phyloP scores from a whole-genome alignment of 306 rosid genomes.

The Dicorynia guianensis region DNA sequence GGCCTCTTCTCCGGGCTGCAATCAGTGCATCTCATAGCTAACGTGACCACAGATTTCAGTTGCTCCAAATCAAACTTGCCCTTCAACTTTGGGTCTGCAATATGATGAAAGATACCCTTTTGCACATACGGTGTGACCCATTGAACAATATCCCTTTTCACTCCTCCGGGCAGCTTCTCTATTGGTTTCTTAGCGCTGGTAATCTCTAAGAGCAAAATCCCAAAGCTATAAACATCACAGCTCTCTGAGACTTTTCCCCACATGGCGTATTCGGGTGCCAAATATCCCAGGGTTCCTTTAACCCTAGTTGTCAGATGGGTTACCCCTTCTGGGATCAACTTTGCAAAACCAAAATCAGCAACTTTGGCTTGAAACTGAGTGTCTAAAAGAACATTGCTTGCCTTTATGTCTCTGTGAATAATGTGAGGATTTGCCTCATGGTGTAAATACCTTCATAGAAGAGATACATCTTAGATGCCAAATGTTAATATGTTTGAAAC shows the following conservation, averaged over 20 bases:
- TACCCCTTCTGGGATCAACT: constrained; percentile 84
- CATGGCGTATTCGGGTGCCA: constrained; percentile 97
- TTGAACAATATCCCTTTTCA: constrained; percentile 83
- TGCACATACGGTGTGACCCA: constrained; percentile 76
- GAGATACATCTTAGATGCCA: neutral
- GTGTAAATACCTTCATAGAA: constrained; percentile 72
- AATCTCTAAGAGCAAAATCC: constrained; percentile 79
- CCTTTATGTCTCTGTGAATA: constrained; percentile 90
- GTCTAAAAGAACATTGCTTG: constrained; percentile 87
- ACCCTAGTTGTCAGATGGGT: constrained; percentile 86
- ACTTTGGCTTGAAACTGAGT: constrained; percentile 76
- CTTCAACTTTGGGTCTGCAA: constrained; percentile 69
- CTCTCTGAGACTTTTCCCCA: constrained; percentile 91
- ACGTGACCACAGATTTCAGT: constrained; percentile 50
- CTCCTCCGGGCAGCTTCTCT: constrained; percentile 82
- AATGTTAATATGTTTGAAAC: neutral
- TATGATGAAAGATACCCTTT: constrained; percentile 56
- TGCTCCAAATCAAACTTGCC: constrained; percentile 60
- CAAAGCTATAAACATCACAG: constrained; percentile 91
- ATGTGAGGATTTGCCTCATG: constrained; percentile 83
- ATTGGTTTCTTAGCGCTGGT: constrained; percentile 77
- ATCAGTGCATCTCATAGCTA: constrained; percentile 72
- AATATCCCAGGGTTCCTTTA: constrained; percentile 89
- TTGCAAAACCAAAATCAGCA: constrained; percentile 94
- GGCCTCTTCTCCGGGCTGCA: constrained; percentile 63